phyloP scores from a whole-genome alignment of 73 alveolate species.

The Tetrahymena elliotti region DNA sequence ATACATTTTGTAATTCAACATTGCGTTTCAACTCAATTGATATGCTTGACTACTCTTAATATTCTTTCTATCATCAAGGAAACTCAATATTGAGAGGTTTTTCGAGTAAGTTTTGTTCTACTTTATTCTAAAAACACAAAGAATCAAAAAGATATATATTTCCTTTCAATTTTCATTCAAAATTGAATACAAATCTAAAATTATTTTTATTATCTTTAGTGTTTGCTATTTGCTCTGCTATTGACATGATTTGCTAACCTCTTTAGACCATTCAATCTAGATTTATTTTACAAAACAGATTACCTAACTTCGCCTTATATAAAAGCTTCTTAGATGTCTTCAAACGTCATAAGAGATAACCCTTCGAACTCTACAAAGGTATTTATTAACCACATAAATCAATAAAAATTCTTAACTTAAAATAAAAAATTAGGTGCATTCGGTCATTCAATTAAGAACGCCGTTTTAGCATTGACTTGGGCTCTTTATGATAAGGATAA shows the following conservation, averaged over 20 bases:
- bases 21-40: neutral
- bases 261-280: constrained; percentile 54
- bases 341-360: constrained; percentile 16
- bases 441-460: neutral
- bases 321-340: constrained; percentile 19
- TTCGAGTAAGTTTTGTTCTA: neutral
- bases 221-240: constrained; percentile 3
- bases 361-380: constrained; percentile 47
- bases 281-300: constrained; percentile 54
- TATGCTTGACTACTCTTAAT: neutral
- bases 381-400: neutral
- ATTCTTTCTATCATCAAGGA: neutral
- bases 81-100: neutral
- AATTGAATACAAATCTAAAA: neutral
- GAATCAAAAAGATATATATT: constrained; percentile 5
- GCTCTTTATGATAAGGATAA: neutral
- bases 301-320: constrained; percentile 55
- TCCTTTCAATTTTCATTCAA: neutral
- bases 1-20: constrained; percentile 1
- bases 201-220: neutral
- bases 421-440: neutral
- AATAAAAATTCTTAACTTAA: neutral
- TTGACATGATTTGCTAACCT: constrained; percentile 47
- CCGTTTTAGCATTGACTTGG: neutral
- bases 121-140: neutral